Evolutionary conservation across 2,329 filamentous ascomycete genomes (phyloP).

Genomic region (Pyricularia grisea): DNA sequence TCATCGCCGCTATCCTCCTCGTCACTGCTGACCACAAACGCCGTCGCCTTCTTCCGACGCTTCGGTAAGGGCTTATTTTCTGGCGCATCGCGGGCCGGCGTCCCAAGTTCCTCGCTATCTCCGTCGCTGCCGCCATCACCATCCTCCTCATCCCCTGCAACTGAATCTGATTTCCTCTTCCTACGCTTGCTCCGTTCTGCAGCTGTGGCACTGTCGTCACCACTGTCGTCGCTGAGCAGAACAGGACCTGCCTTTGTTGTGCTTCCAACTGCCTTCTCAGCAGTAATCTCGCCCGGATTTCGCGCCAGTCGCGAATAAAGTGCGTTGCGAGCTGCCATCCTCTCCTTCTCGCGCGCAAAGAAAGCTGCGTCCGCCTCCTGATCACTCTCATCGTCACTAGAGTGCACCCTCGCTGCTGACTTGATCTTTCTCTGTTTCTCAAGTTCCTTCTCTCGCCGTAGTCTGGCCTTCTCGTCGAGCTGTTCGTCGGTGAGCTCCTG

Average conservation of each 20-base stretch:
- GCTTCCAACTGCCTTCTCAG: conserved; percentile 9
- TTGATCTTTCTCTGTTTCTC: conserved; percentile 76
- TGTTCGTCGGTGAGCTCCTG: conserved; percentile 44
- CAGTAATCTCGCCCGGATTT: background rate
- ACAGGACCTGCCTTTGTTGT: conserved; percentile 21
- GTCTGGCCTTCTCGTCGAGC: conserved; percentile 53
- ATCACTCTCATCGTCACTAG: conserved; percentile 85
- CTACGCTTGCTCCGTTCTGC: background rate
- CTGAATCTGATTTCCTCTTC: background rate
- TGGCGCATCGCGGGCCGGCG: background rate
- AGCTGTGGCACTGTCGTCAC: conserved; percentile 14
- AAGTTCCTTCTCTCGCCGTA: conserved; percentile 57
- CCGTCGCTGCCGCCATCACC: conserved; percentile 10
- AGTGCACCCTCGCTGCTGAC: conserved; percentile 70
- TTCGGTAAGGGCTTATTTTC: conserved; percentile 1
- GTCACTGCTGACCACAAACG: conserved; percentile 6
- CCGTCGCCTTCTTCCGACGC: conserved; percentile 11
- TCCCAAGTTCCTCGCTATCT: background rate
- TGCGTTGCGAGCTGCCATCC: conserved; percentile 10
- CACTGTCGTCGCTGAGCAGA: conserved; percentile 14
- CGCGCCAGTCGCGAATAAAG: background rate
- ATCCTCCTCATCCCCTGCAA: conserved; percentile 12
- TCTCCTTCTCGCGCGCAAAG: conserved; percentile 55
- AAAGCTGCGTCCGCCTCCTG: conserved; percentile 63
- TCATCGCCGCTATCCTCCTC: conserved; percentile 5